Base-by-base conservation (phyloP, 768 basidiomycete species). In the Russula lepida region DNA sequence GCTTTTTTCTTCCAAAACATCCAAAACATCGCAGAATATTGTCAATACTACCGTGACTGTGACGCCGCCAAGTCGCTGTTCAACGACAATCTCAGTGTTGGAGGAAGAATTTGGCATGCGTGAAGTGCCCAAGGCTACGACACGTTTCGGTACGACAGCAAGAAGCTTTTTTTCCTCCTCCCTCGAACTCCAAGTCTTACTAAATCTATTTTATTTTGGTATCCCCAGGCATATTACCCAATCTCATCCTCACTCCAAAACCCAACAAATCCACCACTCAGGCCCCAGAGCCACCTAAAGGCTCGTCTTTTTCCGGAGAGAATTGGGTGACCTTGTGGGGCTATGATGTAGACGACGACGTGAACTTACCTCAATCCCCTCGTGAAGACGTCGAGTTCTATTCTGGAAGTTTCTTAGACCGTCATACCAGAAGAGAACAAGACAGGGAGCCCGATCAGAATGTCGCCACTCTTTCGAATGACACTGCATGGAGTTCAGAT, bases 11-110 rank as follows among this genome's bases (percentile, higher is more conserved):
- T 28, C 13, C 4, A 32, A 15, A 6, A 3, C 21, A 5, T 9
- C 50, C 30, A 33, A 25, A 23, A 32, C 44, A 4, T 15, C 49
- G 27, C 41, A 44, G 15, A 39, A 8, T 15, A 27, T 11, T 9
- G 43, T 53, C 4, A 44, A 4, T 19, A 2, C 8, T 37, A 15
- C 35, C 35, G n/a, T 56, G 19, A 15, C 35, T 15, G n/a, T 56
- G 19, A 21, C 11, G 8, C 5, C 35, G 35, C 35, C 50, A 23
- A 9, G 13, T 28, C 55, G 55, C 35, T 43, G 60, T 30, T 62
- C 60, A 28, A 62, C 60, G 48, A 57, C 50, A 3, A 57, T 62
- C 28, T 57, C 56, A 12, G 32, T 46, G 50, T 52, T 62, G 60
- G 60, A 62, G 44, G 35, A 52, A 39, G 60, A 62, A 27, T 39